Conservation (phyloP, 2,329 filamentous ascomycete genomes). For the Fusarium sp. region DNA sequence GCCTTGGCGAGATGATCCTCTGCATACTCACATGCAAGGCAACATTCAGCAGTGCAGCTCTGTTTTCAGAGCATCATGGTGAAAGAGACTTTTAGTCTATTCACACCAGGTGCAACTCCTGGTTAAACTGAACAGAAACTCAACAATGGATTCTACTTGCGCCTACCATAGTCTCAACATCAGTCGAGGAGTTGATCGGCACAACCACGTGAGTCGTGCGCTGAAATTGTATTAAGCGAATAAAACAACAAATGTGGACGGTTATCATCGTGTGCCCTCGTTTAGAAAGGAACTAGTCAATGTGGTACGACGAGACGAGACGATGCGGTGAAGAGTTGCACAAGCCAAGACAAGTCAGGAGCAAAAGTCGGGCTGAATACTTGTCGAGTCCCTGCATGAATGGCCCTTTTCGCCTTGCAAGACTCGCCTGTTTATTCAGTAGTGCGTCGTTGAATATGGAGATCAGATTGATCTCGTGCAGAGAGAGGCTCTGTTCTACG, state of each 20-base stretch:
- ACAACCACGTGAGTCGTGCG: too few relatives aligned
- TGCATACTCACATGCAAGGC: neutral
- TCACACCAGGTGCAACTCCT: too few relatives aligned
- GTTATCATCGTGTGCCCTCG: constrained; percentile 20
- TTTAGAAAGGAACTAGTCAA: constrained; percentile 20
- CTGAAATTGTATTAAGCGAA: neutral
- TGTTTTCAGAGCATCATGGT: neutral
- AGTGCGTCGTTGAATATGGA: constrained; percentile 3
- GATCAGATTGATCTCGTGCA: neutral
- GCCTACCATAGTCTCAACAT: too few relatives aligned
- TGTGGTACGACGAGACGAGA: constrained; percentile 29
- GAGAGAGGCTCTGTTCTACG: constrained; percentile 36
- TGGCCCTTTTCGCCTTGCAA: neutral
- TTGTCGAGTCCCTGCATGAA: constrained; percentile 29
- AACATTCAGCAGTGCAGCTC: neutral
- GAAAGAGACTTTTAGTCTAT: neutral
- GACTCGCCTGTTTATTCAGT: neutral
- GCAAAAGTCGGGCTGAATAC: constrained; percentile 6
- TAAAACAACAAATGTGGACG: neutral
- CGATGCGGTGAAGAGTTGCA: constrained; percentile 35
- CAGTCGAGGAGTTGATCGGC: too few relatives aligned
- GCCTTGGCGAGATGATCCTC: neutral
- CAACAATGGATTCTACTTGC: too few relatives aligned
- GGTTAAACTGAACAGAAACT: too few relatives aligned
- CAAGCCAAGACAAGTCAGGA: neutral